Conservation (phyloP, 139 green algal species). For the Edaphochlamys debaryana region DNA sequence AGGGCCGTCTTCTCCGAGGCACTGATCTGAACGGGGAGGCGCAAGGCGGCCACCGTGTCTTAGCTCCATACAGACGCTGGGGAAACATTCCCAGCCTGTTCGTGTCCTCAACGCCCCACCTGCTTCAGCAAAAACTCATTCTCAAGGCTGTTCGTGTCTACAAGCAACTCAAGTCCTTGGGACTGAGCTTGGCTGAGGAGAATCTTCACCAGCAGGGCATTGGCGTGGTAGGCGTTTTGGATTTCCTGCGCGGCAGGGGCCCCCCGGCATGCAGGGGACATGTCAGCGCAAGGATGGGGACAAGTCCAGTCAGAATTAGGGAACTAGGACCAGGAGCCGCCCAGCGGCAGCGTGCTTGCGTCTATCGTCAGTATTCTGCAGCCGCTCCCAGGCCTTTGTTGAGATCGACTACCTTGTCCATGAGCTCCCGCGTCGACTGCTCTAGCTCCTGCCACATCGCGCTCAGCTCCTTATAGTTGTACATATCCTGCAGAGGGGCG, state of each 20-base stretch:
- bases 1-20: conserved; percentile 46
- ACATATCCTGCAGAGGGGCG: conserved; percentile 61
- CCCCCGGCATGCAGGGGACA: too few species aligned
- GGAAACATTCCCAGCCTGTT: too few species aligned
- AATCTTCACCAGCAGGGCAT: conserved; percentile 58
- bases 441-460: conserved; percentile 44
- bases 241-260: conserved; percentile 46
- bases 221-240: conserved; percentile 59
- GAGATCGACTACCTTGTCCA: conserved; percentile 61
- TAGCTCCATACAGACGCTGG: too few species aligned
- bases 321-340: too few species aligned
- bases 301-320: background rate
- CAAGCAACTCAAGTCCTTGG: conserved; percentile 35
- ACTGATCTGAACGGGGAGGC: conserved; percentile 22
- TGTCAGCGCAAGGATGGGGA: too few species aligned
- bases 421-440: conserved; percentile 24
- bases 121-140: conserved; percentile 61
- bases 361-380: too few species aligned
- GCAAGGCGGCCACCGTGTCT: background rate
- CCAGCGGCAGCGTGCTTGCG: too few species aligned
- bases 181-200: conserved; percentile 57
- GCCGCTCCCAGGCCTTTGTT: too few species aligned
- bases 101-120: background rate
- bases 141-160: conserved; percentile 59
- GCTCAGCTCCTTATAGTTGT: conserved; percentile 54